Evolutionary conservation across 176 grass and related monocot species (phyloP), one percentile per base, ranked within the genome.

Genomic region (Puccinellia tenuiflora): DNA sequence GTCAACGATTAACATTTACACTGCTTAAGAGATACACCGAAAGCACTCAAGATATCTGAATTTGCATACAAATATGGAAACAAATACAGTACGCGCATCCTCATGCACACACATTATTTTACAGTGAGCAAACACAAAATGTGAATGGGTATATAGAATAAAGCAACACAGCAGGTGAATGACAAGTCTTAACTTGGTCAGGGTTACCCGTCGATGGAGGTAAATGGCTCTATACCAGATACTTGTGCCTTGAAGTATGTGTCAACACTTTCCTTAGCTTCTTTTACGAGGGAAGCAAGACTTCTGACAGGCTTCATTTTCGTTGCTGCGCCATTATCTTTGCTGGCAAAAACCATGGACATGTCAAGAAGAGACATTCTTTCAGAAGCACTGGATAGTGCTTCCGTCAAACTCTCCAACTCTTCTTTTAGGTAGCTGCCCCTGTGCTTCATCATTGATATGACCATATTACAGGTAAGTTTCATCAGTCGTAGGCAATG

Each of bases 261-360:
- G 8, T 2, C 52, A 2, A 55, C 52, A n/a, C 9, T 28, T 51
- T 51, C 15, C 15, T 74, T 12, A 2, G 71, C 31, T 56, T 77
- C 31, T 39, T 76, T 76, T 10, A 76, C 73, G 0, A 55, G 31
- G 31, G 73, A 76, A 16, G 1, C 5, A 9, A 76, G 73, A 24
- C 31, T 55, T 7, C 7, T 55, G 52, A 22, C 52, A 55, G 52
- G 52, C 52, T 55, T 55, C 52, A 55, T 22, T 51, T 43, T 55
- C 2, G 52, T 55, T 22, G 50, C 75, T n/a, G 26, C 3, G 40
- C 18, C 52, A 55, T 55, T 0, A 22, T 55, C 21, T 55, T 55
- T 7, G 2, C 52, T 55, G 7, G 15, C 61, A 40, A 83, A 79
- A 54, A 40, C 86, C 81, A 39, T 83, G 83, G 70, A 24, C 8